A percentile compares a stretch with the other conserved stretches of the same genome.
These are phyloP conservation scores for Acarospora socialis DNA, from an alignment of 2,329 filamentous ascomycete species.

Conservation along the genomic window DNA sequence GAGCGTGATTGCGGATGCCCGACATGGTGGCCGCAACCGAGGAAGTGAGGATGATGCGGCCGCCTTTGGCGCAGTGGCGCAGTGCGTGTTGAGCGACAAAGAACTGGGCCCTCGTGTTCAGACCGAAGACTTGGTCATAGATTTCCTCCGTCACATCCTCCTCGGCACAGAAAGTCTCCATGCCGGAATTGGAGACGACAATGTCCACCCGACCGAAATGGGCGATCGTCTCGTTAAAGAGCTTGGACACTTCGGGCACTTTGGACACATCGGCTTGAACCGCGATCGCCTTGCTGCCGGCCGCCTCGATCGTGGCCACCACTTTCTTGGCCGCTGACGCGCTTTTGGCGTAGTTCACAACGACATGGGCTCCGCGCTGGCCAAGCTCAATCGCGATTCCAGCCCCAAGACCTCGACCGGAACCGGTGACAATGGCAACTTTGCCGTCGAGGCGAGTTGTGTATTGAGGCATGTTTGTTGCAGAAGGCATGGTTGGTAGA, in stretches of 20 bases:
- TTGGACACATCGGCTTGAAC: slow-evolving; percentile 42
- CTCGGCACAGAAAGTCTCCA: slow-evolving; percentile 37
- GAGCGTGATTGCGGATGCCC: slow-evolving; percentile 53
- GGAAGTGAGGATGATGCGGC: slow-evolving; percentile 41
- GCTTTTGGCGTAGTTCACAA: slow-evolving; percentile 44
- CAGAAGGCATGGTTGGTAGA: too few relatives aligned
- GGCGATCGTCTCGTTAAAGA: slow-evolving; percentile 36
- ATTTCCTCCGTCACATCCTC: slow-evolving; percentile 36
- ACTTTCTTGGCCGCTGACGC: slow-evolving; percentile 40
- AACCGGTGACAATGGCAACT: slow-evolving; percentile 25
- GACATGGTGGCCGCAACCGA: slow-evolving; percentile 45
- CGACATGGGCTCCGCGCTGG: slow-evolving; percentile 19
- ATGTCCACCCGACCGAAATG: slow-evolving; percentile 45
- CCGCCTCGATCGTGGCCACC: slow-evolving; percentile 31
- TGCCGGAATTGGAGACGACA: slow-evolving; percentile 41
- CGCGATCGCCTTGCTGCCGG: slow-evolving; percentile 31
- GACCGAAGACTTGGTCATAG: slow-evolving; percentile 44
- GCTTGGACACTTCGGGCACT: slow-evolving; percentile 31
- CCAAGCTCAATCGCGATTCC: slow-evolving; percentile 10
- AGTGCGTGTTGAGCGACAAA: slow-evolving; percentile 47
- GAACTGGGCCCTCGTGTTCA: slow-evolving; percentile 50
- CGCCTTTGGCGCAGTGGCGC: slow-evolving; percentile 37
- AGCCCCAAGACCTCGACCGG: slow-evolving; percentile 14
- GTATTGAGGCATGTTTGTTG: too few relatives aligned
- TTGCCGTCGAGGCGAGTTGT: slow-evolving; percentile 19